Base-by-base conservation (phyloP, 164 flowering plant species). In the Vitis cinerea region DNA sequence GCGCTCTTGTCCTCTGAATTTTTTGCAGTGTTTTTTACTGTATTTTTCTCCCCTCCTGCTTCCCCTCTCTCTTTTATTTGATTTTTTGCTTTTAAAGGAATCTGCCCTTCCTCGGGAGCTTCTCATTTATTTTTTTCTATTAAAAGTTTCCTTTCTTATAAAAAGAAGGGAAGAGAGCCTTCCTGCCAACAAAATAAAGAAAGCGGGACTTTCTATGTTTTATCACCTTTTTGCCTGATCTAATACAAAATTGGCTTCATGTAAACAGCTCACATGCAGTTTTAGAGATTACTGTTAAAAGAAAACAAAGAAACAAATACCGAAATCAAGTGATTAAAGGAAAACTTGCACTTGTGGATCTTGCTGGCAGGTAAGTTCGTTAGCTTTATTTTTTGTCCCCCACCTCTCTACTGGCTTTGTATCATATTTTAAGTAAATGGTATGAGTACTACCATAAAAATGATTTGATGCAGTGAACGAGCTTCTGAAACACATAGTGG, bases 261-360 rank as follows among this genome's bases (percentile, higher is more conserved):
- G 27, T 49, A 60, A 61, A 65, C 82, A 91, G 97, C 37, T 91
- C 97, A 59, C 98, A 93, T 85, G 98, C 98, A 59, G 98, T 93
- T 61, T 72, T 93, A 78, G 97, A 88, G 85, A 91, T 93, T 72
- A 84, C 77, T 65, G 93, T 93, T 51, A 86, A 79, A 74, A 86
- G 94, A 73, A 91, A 79, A 64, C 90, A 83, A 75, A 86, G 67
- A 74, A 86, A 82, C 64, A 80, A 88, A 64, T 89, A 89, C 63
- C 81, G 77, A 52, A 84, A 85, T 81, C 97, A 88, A 77, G 83
- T 93, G 62, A 73, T 93, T 67, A 78, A 78, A 64, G 98, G 97
- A 72, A 93, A 93, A 79, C 95, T 93, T 78, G 92, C 98, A 63
- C 92, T 93, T 61, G 98, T 91, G 65, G 97, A 93, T 84, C 95